Conservation (phyloP, 345 rosid genomes). For the Pugionium cornutum region DNA sequence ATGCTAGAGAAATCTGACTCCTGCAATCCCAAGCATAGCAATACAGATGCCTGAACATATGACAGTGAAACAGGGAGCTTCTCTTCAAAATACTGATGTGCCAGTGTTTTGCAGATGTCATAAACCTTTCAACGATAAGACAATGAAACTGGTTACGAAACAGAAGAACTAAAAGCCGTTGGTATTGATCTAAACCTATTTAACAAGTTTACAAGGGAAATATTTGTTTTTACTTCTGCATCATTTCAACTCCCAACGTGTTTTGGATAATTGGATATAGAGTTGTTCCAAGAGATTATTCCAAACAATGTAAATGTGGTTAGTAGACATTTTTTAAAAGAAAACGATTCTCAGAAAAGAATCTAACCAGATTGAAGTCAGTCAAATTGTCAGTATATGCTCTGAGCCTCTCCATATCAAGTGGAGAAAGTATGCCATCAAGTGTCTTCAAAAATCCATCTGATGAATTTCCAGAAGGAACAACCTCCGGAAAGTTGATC, state of each 20-base stretch:
- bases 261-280: too few species aligned
- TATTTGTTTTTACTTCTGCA: too few species aligned
- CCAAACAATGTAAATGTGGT: too few species aligned
- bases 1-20: slow-evolving; percentile 54
- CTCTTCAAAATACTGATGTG: slow-evolving; percentile 72
- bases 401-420: slow-evolving; percentile 68
- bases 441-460: slow-evolving; percentile 57
- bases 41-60: slow-evolving; percentile 71
- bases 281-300: too few species aligned
- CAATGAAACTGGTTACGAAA: slow-evolving; percentile 22
- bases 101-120: slow-evolving; percentile 66
- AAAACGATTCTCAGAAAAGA: neutral
- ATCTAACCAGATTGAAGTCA: slow-evolving; percentile 69
- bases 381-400: slow-evolving; percentile 66
- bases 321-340: too few species aligned
- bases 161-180: neutral
- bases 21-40: slow-evolving; percentile 87
- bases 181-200: neutral
- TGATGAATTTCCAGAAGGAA: slow-evolving; percentile 41
- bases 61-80: slow-evolving; percentile 77
- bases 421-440: slow-evolving; percentile 52
- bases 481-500: slow-evolving; percentile 56
- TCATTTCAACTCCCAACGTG: too few species aligned
- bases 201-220: neutral
- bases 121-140: slow-evolving; percentile 52